Conservation (phyloP, 495 filamentous ascomycete species). For the Xylaria nigripes region DNA sequence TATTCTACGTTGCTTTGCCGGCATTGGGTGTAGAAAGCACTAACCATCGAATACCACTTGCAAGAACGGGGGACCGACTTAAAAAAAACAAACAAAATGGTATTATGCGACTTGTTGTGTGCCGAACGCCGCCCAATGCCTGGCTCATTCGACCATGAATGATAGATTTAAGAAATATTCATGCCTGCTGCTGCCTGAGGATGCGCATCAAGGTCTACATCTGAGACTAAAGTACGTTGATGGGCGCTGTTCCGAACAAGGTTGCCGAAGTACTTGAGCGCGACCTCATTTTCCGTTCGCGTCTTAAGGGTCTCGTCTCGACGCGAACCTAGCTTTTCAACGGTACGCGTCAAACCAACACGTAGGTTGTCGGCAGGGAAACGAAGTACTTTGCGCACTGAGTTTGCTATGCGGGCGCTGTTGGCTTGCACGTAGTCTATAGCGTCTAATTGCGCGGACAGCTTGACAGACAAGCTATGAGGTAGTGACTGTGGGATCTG, state of each 20-base stretch:
- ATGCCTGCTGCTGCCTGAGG: constrained; percentile 10
- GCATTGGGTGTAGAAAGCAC: neutral
- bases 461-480: constrained; percentile 75
- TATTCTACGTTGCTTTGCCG: neutral
- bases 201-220: constrained; percentile 71
- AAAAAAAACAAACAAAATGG: neutral
- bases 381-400: constrained; percentile 79
- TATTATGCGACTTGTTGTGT: neutral
- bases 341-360: constrained; percentile 66
- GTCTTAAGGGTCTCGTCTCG: constrained; percentile 73
- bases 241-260: constrained; percentile 67
- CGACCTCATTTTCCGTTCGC: constrained; percentile 63
- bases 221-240: constrained; percentile 62
- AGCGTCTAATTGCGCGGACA: constrained; percentile 62
- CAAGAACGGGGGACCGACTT: neutral
- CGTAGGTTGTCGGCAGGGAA: constrained; percentile 76
- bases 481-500: constrained; percentile 86
- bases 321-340: constrained; percentile 70
- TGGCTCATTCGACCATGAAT: neutral
- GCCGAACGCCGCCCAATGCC: neutral
- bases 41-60: neutral
- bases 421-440: constrained; percentile 93
- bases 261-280: constrained; percentile 80
- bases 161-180: neutral
- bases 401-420: constrained; percentile 67